Evolutionary conservation across 169 alveolate species (phyloP), one percentile per base, ranked within the genome.

Genomic region (Cryptosporidium sp.): DNA sequence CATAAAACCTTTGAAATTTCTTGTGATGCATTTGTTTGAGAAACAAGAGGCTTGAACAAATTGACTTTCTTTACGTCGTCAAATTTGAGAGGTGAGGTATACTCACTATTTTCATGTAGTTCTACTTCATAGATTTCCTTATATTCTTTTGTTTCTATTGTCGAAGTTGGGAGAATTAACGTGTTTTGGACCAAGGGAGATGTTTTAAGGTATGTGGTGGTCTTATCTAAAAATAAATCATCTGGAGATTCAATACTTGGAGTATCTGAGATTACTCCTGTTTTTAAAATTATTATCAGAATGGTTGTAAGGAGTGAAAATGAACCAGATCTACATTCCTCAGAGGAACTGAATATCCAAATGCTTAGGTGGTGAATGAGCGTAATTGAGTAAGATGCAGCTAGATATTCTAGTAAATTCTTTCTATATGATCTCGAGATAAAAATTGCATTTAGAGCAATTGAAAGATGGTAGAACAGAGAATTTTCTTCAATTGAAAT

Each of bases 311-410:
- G 23, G 18, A 80, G 33, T 23, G 89, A 58, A 21, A 44, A 80
- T 8, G 89, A 80, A 45, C 89, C 44, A 14, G 69, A 62, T 39
- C 89, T 80, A 23, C 89, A 80, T 7, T 80, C 80, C 29, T 26
- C 68, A 12, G 89, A 80, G 21, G 73, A 62, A n/a, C 80, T 62
- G 56, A 80, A 80, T 12, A 61, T 6, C 89, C 89, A 80, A 7
- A 42, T 45, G 42, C 73, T 80, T 29, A 80, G 44, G 21, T 80
- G 89, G 45, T 65, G 42, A 37, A 80, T 29, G 5, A 80, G 65
- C 58, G 18, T 26, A 16, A 62, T 42, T n/a, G 80, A 60, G 53
- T 80, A 80, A 12, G 35, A 29, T 5, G 48, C 75, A 7, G 70
- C 60, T 9, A 80, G 14, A 51, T 62, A 80, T 23, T 80, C 73